Conservation (phyloP, 306 rosid genomes). For the Carpinus viminea region DNA sequence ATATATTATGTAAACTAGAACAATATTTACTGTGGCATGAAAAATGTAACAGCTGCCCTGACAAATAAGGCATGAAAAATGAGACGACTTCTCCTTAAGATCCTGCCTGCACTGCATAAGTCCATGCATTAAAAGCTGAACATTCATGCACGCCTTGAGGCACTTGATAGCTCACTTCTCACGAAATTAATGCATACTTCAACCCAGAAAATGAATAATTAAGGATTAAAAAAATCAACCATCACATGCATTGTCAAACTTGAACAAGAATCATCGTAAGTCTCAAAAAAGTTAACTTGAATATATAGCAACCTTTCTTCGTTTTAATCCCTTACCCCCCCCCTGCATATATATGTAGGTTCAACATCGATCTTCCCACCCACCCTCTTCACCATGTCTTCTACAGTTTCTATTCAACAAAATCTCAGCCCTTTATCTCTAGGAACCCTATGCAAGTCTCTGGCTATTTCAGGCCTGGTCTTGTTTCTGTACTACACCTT, state of each 20-base stretch:
- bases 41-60: neutral
- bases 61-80: neutral
- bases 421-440: conserved; percentile 13
- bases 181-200: neutral
- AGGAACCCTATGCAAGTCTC: conserved; percentile 26
- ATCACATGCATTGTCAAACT: neutral
- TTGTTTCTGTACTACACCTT: conserved; percentile 30
- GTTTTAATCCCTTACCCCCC: neutral
- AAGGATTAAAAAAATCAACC: neutral
- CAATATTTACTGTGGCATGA: neutral
- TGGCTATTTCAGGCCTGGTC: conserved; percentile 29
- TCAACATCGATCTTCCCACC: neutral
- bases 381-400: conserved; percentile 21
- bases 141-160: neutral
- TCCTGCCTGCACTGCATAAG: conserved; percentile 1
- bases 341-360: too few relatives aligned
- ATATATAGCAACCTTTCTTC: neutral
- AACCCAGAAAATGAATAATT: neutral
- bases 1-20: too few relatives aligned
- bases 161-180: neutral
- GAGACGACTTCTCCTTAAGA: neutral
- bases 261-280: conserved; percentile 15
- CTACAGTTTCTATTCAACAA: conserved; percentile 15
- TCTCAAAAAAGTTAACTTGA: neutral
- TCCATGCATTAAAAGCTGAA: neutral